Evolutionary conservation across 1,284 basidiomycete species (phyloP).

Genomic region (Sanghuangporus weigelae): DNA sequence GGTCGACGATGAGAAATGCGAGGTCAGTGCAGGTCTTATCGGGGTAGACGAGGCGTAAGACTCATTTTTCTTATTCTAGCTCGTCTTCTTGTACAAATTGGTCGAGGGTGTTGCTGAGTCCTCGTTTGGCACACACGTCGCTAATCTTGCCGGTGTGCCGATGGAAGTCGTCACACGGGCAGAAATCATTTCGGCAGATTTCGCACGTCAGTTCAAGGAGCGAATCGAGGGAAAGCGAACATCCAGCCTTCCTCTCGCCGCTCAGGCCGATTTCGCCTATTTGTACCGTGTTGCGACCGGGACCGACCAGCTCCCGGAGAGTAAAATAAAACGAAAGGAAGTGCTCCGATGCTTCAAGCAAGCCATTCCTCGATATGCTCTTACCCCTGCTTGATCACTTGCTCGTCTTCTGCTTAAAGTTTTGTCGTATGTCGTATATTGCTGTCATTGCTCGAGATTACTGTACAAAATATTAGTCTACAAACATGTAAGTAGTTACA

Average conservation of each 20-base stretch:
- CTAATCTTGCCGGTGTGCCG: constrained; percentile 82
- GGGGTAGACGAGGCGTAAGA: neutral
- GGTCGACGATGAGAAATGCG: constrained; percentile 84
- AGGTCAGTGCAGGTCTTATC: constrained; percentile 38
- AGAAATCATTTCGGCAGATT: constrained; percentile 81
- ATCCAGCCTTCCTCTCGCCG: constrained; percentile 63
- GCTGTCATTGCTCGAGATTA: neutral
- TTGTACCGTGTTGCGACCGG: constrained; percentile 57
- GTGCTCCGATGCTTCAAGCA: constrained; percentile 51
- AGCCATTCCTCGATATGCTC: constrained; percentile 29
- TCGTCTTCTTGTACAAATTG: constrained; percentile 92
- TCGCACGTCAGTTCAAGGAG: constrained; percentile 81
- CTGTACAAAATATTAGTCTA: neutral
- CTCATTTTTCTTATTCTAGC: constrained; percentile 35
- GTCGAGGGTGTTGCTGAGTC: constrained; percentile 85
- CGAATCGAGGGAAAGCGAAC: constrained; percentile 63
- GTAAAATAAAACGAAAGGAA: constrained; percentile 46
- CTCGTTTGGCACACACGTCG: constrained; percentile 92
- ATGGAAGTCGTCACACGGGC: constrained; percentile 79
- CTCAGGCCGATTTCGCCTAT: constrained; percentile 86
- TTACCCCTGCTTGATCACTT: neutral
- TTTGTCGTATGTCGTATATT: neutral
- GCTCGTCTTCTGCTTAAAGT: neutral
- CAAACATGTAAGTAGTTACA: neutral
- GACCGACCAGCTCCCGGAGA: constrained; percentile 42